Evolutionary conservation across 208 protist genomes (phyloP).

Genomic region (Entamoeba invadens): DNA sequence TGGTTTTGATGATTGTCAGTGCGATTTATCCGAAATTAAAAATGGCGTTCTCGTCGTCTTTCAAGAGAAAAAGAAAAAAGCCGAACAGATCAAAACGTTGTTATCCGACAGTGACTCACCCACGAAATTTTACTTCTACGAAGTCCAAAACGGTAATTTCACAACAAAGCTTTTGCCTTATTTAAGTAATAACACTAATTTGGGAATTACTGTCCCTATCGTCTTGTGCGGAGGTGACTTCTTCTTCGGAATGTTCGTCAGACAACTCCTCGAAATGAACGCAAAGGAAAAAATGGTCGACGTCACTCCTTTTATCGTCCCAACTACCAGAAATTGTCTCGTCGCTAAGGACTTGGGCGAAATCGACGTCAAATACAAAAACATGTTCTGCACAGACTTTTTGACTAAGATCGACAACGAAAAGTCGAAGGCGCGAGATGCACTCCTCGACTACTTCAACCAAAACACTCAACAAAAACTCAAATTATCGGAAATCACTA

Average conservation of each 20-base stretch:
- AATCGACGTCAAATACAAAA: not conserved
- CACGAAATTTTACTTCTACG: not conserved
- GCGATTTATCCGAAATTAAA: not conserved
- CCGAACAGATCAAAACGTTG: not conserved
- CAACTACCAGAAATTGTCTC: not conserved
- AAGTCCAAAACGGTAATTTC: not conserved
- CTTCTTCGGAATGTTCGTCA: not conserved
- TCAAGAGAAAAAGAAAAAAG: not conserved
- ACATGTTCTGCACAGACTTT: not conserved
- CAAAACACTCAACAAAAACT: not conserved
- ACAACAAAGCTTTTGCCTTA: not conserved
- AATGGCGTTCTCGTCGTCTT: not conserved
- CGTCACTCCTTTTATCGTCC: not conserved
- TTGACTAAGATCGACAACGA: not conserved
- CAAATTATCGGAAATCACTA: not conserved
- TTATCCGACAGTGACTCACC: not conserved
- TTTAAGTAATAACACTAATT: not conserved
- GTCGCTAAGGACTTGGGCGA: not conserved
- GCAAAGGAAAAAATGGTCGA: not conserved
- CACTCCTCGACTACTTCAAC: not conserved
- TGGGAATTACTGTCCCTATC: not conserved
- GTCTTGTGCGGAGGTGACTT: not conserved
- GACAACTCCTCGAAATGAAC: not conserved
- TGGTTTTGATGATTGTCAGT: not conserved
- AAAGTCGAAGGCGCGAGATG: not conserved